A percentile compares a stretch with the other conserved stretches of the same genome.
Evolutionary conservation across 805 yeast species (phyloP).

Genomic region (Ogataea siamensis): DNA sequence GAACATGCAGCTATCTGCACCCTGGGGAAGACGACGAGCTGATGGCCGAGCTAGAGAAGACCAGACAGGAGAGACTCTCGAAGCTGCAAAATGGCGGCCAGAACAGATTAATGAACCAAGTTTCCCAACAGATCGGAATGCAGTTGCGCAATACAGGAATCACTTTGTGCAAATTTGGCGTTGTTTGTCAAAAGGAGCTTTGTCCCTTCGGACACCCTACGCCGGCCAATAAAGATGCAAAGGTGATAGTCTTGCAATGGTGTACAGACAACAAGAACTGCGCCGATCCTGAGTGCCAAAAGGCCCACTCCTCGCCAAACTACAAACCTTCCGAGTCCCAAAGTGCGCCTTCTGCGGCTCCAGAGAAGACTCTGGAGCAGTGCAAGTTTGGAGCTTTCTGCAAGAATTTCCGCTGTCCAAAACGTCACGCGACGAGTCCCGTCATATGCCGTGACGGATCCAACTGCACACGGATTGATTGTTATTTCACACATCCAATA

Average conservation of each 20-base stretch:
- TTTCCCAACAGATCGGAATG: constrained; percentile 34
- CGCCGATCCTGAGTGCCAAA: constrained; percentile 56
- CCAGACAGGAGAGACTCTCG: constrained; percentile 36
- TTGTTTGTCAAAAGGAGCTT: constrained; percentile 67
- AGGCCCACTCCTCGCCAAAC: constrained; percentile 81
- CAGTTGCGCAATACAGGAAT: constrained; percentile 41
- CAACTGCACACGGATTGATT: constrained; percentile 73
- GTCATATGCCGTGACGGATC: constrained; percentile 81
- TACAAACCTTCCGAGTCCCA: constrained; percentile 31
- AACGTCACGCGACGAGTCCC: constrained; percentile 76
- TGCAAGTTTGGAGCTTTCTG: constrained; percentile 80
- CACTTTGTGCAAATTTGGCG: constrained; percentile 73
- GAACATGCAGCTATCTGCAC: constrained; percentile 80
- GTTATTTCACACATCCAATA: constrained; percentile 80
- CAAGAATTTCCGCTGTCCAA: constrained; percentile 74
- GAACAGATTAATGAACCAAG: constrained; percentile 30
- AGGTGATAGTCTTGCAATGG: constrained; percentile 69
- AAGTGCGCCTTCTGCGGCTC: constrained; percentile 16
- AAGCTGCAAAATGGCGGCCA: constrained; percentile 25
- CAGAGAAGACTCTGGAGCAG: constrained; percentile 65
- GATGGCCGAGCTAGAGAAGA: constrained; percentile 64
- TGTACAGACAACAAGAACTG: constrained; percentile 72
- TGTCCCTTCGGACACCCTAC: constrained; percentile 94
- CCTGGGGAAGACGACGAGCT: constrained; percentile 81
- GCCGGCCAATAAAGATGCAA: constrained; percentile 73